Evolutionary conservation across 495 filamentous ascomycete species (phyloP), one percentile per base, ranked within the genome.

Genomic region (Coniosporium apollinis): DNA sequence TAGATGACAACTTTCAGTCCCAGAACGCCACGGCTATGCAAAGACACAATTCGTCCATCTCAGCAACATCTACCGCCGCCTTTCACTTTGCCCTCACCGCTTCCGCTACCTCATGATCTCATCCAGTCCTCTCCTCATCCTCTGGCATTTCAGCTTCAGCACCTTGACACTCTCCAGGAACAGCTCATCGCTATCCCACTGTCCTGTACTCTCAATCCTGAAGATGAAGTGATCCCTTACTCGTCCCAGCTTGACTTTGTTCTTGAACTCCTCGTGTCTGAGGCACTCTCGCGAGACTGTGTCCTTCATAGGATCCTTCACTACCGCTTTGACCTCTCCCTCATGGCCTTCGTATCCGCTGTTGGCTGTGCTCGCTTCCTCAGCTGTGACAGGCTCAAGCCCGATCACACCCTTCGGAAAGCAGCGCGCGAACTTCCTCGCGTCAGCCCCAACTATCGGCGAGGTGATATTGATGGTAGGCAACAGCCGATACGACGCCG

Each of bases 191-290:
- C 83, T 89, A 18, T 82, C 72, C 54, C 80, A 87, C 58, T 96
- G 89, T 7, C 91, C 91, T 7, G 82, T 77, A 60, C 85, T 94
- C 66, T 99, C 91, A 5, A 99, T 64, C 37, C 70, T 74, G 66
- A 84, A 99, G 57, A 99, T 94, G 52, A 99, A 99, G 58, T 99
- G 91, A 59, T 99, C 91, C 41, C 79, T 61, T 26, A 82, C 59
- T 19, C 91, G 69, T 28, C 91, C 91, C 9, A 99, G 66, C 64
- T 83, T 86, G 35, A 99, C 91, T 65, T 91, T 96, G 39, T 67
- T 79, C 47, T 89, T 69, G 65, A 99, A 96, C 57, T 96, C 91
- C 26, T 74, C 70, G 51, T 99, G 87, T 28, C 91, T 69, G 46
- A 96, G 54, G 42, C 80, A 86, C 61, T 99, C 91, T 39, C 91